phyloP scores from a whole-genome alignment of 1,284 basidiomycete genomes.

The Microbotryomycetes sp. region DNA sequence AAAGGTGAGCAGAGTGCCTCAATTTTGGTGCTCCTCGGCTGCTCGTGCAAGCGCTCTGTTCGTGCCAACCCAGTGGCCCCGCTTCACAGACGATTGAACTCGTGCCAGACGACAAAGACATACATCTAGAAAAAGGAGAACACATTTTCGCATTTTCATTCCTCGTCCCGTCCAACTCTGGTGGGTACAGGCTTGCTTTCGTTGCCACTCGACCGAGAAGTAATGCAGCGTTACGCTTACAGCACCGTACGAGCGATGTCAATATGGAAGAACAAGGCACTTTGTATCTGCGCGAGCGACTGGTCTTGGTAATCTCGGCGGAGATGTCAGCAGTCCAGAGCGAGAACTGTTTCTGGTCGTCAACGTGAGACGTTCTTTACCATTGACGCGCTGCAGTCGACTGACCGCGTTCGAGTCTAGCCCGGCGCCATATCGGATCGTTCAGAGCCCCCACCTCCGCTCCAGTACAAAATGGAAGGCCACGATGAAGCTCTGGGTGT shows the following conservation, averaged over 20 bases:
- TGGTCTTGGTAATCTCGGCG: constrained; percentile 14
- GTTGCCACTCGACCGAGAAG: not conserved
- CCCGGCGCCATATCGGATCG: constrained; percentile 4
- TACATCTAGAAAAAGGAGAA: constrained; percentile 24
- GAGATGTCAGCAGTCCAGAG: constrained; percentile 17
- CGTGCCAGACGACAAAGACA: constrained; percentile 11
- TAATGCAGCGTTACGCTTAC: not conserved
- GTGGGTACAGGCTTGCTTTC: not conserved
- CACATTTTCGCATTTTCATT: constrained; percentile 29
- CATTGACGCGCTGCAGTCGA: not conserved
- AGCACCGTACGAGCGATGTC: constrained; percentile 26
- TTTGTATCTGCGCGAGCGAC: constrained; percentile 28
- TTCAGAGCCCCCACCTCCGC: constrained; percentile 21
- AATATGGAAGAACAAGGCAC: constrained; percentile 25
- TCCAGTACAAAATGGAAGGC: constrained; percentile 29
- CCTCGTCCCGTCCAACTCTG: constrained; percentile 23
- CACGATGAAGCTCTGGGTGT: constrained; percentile 22
- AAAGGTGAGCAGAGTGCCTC: constrained; percentile 2
- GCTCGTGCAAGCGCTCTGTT: too few relatives aligned
- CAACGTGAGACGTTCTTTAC: constrained; percentile 3
- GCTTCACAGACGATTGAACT: constrained; percentile 7
- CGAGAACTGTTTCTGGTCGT: constrained; percentile 19
- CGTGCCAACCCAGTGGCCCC: not conserved
- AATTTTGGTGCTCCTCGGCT: too few relatives aligned
- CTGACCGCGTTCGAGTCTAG: not conserved